phyloP scores from a whole-genome alignment of 495 filamentous ascomycete genomes.

The Pseudomonodictys pantanalensis region DNA sequence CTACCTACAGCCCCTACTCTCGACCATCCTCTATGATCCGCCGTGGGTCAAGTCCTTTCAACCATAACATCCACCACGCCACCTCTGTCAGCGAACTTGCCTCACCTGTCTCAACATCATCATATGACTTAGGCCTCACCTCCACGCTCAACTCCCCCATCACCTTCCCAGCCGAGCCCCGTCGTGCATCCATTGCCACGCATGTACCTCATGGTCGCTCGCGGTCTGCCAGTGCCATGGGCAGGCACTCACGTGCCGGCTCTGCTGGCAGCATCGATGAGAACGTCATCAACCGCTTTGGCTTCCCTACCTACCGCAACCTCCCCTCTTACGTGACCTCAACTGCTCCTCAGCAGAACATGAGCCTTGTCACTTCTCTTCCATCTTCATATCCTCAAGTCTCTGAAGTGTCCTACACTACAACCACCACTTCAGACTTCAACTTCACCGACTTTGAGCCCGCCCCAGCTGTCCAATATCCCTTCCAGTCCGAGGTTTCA shows the following conservation, averaged over 20 bases:
- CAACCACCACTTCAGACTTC: constrained; percentile 34
- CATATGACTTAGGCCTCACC: constrained; percentile 40
- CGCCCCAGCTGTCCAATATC: constrained; percentile 41
- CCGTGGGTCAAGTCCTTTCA: constrained; percentile 63
- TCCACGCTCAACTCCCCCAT: constrained; percentile 65
- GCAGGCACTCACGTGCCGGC: constrained; percentile 38
- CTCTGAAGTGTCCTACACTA: constrained; percentile 21
- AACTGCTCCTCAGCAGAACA: constrained; percentile 24
- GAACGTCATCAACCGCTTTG: constrained; percentile 62
- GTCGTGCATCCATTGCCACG: constrained; percentile 44
- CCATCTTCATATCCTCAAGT: constrained; percentile 25
- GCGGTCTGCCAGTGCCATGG: constrained; percentile 58
- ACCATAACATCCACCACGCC: constrained; percentile 45
- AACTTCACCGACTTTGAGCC: constrained; percentile 46
- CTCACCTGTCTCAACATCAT: constrained; percentile 51
- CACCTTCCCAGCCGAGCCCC: constrained; percentile 54
- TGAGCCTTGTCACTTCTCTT: constrained; percentile 32
- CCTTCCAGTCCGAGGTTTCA: constrained; percentile 40
- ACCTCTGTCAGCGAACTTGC: constrained; percentile 48
- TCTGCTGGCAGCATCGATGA: constrained; percentile 71
- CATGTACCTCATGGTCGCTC: constrained; percentile 51
- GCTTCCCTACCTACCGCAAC: constrained; percentile 77
- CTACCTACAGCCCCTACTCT: constrained; percentile 48
- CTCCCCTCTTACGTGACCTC: constrained; percentile 62
- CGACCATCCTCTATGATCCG: constrained; percentile 44